Base-by-base conservation (phyloP, 306 rosid genomes). In the Fagus sylvatica region DNA sequence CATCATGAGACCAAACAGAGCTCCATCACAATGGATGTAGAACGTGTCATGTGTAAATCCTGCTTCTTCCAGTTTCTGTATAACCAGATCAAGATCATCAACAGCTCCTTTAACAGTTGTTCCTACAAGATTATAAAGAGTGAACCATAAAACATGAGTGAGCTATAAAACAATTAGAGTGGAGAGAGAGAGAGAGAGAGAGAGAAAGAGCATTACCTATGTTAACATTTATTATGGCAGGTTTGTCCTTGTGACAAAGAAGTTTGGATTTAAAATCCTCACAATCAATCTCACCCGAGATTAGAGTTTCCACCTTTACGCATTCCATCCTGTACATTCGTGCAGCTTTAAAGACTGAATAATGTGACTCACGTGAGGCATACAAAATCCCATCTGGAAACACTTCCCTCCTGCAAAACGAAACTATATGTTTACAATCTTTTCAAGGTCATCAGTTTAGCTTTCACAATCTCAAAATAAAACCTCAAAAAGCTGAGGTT, bases 1-100 rank as follows among this genome's bases (percentile, higher is more conserved):
- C 91, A 88, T 88, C 91, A 88, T 85, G 77, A 88, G 91, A 75
- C 91, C 91, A 88, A 88, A 88, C 78, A 88, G 76, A 62, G 91
- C 87, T 61, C 91, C 89, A 16, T 88, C 89, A 73, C 84, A 81
- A 54, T 88, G 91, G 79, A 88, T 83, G 81, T 85, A 88, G 87
- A 88, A 83, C 53, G 78, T 64, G 77, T 85, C 86, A 4, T 82
- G 89, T 0, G 87, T 72, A 74, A 88, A 88, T 59, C 91, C 91
- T 49, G 84, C 77, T 69, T 85, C 89, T 78, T 88, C 91, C 65
- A 88, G 86, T 76, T n/a, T 85, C 83, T 85, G 72, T 55, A 85
- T 78, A 46, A 85, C 91, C 77, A 76, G 39, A 83, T 88, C 91
- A 85, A 88, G 87, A 80, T 88, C 91, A 80, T 88, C 91, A 55